These are phyloP conservation scores for Colletotrichum limetticola DNA, from an alignment of 2,329 filamentous ascomycete species.

Conservation along the genomic window DNA sequence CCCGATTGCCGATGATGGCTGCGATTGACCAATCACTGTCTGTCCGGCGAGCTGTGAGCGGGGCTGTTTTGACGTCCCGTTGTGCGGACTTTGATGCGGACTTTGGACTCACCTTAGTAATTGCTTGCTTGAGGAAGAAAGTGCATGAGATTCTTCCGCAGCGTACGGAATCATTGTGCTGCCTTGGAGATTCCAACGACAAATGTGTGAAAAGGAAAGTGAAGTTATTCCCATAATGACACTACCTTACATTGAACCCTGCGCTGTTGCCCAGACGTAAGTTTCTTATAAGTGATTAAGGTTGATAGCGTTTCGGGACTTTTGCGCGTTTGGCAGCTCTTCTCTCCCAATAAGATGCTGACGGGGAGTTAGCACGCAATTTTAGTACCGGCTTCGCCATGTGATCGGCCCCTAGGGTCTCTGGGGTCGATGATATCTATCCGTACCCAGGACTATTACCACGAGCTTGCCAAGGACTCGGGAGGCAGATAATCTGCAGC, in stretches of 20 bases:
- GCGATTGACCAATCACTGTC: background rate
- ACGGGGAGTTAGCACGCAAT: slow-evolving; percentile 15
- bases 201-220: background rate
- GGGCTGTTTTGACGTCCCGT: background rate
- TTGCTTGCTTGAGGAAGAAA: background rate
- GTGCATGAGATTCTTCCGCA: background rate
- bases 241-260: background rate
- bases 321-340: background rate
- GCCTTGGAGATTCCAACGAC: background rate
- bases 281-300: background rate
- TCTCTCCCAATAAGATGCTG: background rate
- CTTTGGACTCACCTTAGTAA: background rate
- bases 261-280: background rate
- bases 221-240: background rate
- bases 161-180: background rate
- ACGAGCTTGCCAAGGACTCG: background rate
- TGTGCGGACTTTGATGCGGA: background rate
- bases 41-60: too few species aligned
- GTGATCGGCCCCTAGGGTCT: background rate
- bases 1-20: slow-evolving; percentile 1
- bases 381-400: slow-evolving; percentile 10
- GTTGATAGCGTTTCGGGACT: background rate
- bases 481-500: background rate
- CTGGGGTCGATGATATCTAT: background rate
- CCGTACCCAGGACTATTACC: background rate